phyloP scores from a whole-genome alignment of 345 rosid genomes.

The Syzygium grande region DNA sequence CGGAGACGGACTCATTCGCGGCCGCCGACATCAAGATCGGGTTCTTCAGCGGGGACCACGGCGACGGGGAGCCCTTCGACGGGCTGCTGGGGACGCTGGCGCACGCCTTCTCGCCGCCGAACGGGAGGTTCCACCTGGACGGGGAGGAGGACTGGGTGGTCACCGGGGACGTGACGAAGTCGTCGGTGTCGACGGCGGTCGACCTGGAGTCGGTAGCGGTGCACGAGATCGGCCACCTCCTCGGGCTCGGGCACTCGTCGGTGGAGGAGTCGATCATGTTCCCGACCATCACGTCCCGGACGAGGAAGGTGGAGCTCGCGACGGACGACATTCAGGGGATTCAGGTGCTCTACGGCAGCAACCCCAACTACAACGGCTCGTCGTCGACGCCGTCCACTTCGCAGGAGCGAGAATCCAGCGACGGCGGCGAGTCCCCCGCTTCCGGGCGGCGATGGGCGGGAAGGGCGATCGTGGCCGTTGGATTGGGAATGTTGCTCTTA shows the following conservation, averaged over 20 bases:
- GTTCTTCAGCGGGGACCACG: conserved; percentile 74
- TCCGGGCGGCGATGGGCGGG: neutral
- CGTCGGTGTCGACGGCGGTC: conserved; percentile 35
- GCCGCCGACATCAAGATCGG: conserved; percentile 62
- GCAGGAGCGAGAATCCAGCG: conserved; percentile 40
- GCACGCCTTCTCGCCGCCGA: conserved; percentile 89
- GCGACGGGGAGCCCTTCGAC: conserved; percentile 91
- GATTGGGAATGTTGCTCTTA: conserved; percentile 15
- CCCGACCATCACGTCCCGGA: conserved; percentile 60
- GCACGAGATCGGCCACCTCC: conserved; percentile 91
- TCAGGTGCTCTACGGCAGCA: conserved; percentile 65
- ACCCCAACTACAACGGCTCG: conserved; percentile 54
- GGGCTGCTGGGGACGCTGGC: conserved; percentile 83
- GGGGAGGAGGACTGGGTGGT: conserved; percentile 66
- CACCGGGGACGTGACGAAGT: conserved; percentile 24
- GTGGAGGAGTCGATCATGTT: conserved; percentile 71
- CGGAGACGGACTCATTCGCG: conserved; percentile 11
- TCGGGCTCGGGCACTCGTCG: conserved; percentile 92
- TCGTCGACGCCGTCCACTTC: conserved; percentile 19
- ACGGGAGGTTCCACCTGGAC: conserved; percentile 76
- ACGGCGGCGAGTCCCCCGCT: conserved; percentile 9
- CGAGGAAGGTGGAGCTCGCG: conserved; percentile 50
- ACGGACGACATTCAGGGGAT: conserved; percentile 65
- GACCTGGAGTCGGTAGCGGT: conserved; percentile 91
- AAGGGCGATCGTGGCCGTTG: conserved; percentile 21